Conservation (phyloP, 2,329 filamentous ascomycete genomes). For the Epichloe brachyelytri region DNA sequence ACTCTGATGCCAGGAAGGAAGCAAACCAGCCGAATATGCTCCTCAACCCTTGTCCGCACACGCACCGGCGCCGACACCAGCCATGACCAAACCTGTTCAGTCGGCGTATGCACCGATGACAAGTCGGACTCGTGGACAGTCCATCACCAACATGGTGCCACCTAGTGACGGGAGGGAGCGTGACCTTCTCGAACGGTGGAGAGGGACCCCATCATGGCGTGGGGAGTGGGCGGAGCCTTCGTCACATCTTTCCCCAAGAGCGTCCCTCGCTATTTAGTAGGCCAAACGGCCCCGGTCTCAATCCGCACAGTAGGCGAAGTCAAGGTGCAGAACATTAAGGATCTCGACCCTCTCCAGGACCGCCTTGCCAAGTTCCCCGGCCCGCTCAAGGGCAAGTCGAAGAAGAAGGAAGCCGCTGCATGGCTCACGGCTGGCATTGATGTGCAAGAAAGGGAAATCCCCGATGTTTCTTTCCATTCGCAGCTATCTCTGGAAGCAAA, state of each 20-base stretch:
- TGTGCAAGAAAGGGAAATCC: conserved; percentile 48
- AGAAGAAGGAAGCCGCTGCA: conserved; percentile 81
- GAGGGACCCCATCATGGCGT: conserved; percentile 71
- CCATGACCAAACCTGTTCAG: conserved; percentile 13
- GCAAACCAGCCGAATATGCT: conserved; percentile 26
- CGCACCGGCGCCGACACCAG: conserved; percentile 25
- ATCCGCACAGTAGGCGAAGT: conserved; percentile 74
- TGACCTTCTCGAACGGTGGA: conserved; percentile 82
- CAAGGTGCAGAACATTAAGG: conserved; percentile 61
- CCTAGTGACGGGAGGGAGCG: conserved; percentile 54
- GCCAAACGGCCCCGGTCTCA: conserved; percentile 60
- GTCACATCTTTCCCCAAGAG: conserved; percentile 81
- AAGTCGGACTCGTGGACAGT: conserved; percentile 36
- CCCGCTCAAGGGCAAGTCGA: conserved; percentile 75
- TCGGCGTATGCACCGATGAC: conserved; percentile 18
- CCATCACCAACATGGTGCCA: conserved; percentile 43
- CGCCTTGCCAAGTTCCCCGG: conserved; percentile 74
- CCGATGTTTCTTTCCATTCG: conserved; percentile 34
- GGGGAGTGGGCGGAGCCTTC: conserved; percentile 75
- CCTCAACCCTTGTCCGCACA: conserved; percentile 43
- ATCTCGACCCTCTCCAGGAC: conserved; percentile 58
- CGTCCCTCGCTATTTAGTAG: conserved; percentile 72
- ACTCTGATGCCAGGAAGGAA: conserved; percentile 20
- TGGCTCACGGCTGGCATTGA: conserved; percentile 76
- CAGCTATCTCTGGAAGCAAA: conserved; percentile 50